Evolutionary conservation across 2,329 filamentous ascomycete genomes (phyloP).

Genomic region (Trichoderma citrinoviride): DNA sequence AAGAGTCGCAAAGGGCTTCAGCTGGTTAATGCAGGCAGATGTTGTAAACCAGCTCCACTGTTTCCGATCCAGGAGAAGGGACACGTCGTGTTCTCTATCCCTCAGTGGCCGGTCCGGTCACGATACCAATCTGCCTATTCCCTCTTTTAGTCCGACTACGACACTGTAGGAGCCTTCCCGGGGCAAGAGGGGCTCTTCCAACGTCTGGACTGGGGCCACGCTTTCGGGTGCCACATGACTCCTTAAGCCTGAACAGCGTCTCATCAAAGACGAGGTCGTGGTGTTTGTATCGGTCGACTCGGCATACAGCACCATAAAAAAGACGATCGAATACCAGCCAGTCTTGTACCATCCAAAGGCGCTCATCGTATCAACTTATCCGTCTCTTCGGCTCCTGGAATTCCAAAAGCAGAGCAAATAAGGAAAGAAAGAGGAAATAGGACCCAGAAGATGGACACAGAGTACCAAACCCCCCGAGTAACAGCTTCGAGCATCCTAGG

Average conservation of each 20-base stretch:
- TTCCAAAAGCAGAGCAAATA: background rate
- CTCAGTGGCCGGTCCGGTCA: slow-evolving; percentile 21
- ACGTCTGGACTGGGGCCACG: slow-evolving; percentile 34
- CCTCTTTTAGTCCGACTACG: slow-evolving; percentile 28
- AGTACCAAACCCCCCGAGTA: slow-evolving; percentile 30
- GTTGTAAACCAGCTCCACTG: slow-evolving; percentile 14
- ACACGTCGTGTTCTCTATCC: slow-evolving; percentile 17
- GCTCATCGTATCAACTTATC: background rate
- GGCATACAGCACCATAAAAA: slow-evolving; percentile 22
- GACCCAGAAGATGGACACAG: slow-evolving; percentile 31
- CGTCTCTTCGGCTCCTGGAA: background rate
- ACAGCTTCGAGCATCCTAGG: background rate
- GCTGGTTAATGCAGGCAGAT: slow-evolving; percentile 11
- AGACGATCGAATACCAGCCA: slow-evolving; percentile 12
- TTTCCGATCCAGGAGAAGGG: slow-evolving; percentile 6
- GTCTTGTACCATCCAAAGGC: background rate
- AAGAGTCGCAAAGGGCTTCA: background rate
- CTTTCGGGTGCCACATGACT: slow-evolving; percentile 34
- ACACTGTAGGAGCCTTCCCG: slow-evolving; percentile 29
- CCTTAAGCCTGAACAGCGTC: slow-evolving; percentile 23
- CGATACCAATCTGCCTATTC: slow-evolving; percentile 29
- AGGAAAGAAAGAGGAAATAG: background rate
- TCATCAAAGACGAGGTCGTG: slow-evolving; percentile 8
- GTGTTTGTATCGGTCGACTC: slow-evolving; percentile 22
- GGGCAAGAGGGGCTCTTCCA: slow-evolving; percentile 31